Conservation (phyloP, 306 rosid species). For the Cucumis melo region DNA sequence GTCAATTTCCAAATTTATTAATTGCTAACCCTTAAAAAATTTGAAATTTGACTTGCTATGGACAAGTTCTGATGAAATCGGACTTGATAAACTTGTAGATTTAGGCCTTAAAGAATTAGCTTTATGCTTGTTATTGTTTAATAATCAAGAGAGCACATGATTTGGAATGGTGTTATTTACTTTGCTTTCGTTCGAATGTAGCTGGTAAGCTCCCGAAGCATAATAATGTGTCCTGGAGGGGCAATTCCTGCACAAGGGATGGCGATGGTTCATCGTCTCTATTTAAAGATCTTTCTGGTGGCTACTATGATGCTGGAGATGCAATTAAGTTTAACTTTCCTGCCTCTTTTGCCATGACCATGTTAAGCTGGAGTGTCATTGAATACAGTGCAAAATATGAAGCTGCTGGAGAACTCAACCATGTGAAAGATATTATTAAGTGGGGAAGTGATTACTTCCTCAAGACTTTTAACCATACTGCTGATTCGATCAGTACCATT, state of each 20-base stretch:
- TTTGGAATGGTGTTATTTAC: not conserved
- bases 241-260: constrained; percentile 58
- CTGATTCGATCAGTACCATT: constrained; percentile 44
- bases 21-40: not conserved
- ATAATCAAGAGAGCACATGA: not conserved
- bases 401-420: constrained; percentile 82
- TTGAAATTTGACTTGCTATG: not conserved
- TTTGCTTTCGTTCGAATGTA: constrained; percentile 12
- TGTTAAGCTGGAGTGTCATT: constrained; percentile 98
- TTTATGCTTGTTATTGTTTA: not conserved
- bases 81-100: not conserved
- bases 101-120: not conserved
- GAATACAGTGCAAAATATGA: constrained; percentile 88
- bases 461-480: constrained; percentile 80
- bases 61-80: not conserved
- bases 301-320: constrained; percentile 93
- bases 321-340: constrained; percentile 96
- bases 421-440: constrained; percentile 71
- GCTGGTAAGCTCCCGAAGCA: constrained; percentile 94
- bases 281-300: constrained; percentile 72
- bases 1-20: not conserved
- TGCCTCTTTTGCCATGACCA: constrained; percentile 57
- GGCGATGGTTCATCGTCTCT: constrained; percentile 31
- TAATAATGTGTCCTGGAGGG: constrained; percentile 97
- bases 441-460: constrained; percentile 94